Base-by-base conservation (phyloP, 805 yeast species). In the Candida pseudofarinosa region DNA sequence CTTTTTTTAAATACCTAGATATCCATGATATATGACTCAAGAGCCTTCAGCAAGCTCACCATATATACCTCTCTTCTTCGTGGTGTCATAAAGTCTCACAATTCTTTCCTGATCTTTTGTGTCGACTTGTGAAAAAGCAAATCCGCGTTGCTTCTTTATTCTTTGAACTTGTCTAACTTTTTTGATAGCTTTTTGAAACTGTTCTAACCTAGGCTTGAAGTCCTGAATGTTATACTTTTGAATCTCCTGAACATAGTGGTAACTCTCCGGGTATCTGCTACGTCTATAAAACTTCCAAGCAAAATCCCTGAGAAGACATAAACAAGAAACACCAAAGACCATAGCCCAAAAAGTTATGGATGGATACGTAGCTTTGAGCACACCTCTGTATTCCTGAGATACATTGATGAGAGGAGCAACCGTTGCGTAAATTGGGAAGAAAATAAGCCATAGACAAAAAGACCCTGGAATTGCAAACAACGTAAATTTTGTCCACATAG, bases 101-200 rank as follows among this genome's bases (percentile, higher is more conserved):
- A 93, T 79, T 58, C 83, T 82, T 51, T 89, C 97, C 66, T 90
- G 97, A 31, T 95, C 95, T 60, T 87, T 96, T 43, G 67, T 67
- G 49, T 88, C 96, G 37, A 86, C 89, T 63, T 93, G 98, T 4
- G 97, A 89, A 56, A 93, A 93, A 1, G 99, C 99, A 73, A 88
- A 93, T 4, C 99, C 99, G 66, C 98, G 82, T 67, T 93, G 99
- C 58, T 93, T 93, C 61, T 95, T 86, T 87, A 93, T 91, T 63
- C 99, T 79, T 63, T 91, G 96, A 32, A 93, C 98, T 65, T 95
- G 99, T 65, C 99, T 83, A 18, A 93, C 98, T 59, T 89, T 93
- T 58, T 98, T 77, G 43, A 93, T 93, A 4, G 98, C 97, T 62
- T 85, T 89, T 64, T 93, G 99, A 74, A 93, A 93, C 50, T 90